Conservation (phyloP, 345 rosid species). For the Syzygium aqueum region DNA sequence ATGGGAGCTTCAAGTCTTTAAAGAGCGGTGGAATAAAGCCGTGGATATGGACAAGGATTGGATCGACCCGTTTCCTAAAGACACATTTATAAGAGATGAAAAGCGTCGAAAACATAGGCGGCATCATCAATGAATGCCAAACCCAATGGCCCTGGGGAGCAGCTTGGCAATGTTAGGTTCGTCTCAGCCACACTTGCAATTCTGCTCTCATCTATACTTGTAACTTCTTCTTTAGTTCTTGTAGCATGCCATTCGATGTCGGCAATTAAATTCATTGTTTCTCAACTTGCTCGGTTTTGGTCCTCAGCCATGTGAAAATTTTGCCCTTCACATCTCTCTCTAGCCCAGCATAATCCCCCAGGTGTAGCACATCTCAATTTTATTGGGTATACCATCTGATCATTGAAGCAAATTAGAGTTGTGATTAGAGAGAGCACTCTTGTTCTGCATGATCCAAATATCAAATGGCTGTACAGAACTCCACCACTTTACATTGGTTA, state of each 20-base stretch:
- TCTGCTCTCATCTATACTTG: not conserved
- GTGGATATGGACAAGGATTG: conserved; percentile 57
- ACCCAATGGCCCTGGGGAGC: not conserved
- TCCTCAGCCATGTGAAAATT: not conserved
- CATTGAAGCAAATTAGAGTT: not conserved
- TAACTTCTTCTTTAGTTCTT: not conserved
- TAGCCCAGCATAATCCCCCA: not conserved
- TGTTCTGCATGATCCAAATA: not conserved
- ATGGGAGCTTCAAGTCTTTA: conserved; percentile 66
- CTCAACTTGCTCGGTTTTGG: not conserved
- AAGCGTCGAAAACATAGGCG: not conserved
- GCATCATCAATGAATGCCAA: not conserved
- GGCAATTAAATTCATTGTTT: conserved; percentile 1
- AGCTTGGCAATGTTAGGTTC: not conserved
- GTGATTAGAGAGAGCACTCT: not conserved
- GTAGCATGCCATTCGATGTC: not conserved
- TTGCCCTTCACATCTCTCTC: not conserved
- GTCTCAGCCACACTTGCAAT: not conserved
- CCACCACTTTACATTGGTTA: not conserved
- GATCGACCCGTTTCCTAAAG: conserved; percentile 50
- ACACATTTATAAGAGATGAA: not conserved
- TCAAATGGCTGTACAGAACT: not conserved
- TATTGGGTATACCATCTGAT: not conserved
- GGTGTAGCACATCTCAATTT: not conserved
- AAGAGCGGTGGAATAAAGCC: conserved; percentile 72